Evolutionary conservation across 2,329 filamentous ascomycete species (phyloP), one percentile per base, ranked within the genome.

Genomic region (Parasarocladium wereldwijsianum): DNA sequence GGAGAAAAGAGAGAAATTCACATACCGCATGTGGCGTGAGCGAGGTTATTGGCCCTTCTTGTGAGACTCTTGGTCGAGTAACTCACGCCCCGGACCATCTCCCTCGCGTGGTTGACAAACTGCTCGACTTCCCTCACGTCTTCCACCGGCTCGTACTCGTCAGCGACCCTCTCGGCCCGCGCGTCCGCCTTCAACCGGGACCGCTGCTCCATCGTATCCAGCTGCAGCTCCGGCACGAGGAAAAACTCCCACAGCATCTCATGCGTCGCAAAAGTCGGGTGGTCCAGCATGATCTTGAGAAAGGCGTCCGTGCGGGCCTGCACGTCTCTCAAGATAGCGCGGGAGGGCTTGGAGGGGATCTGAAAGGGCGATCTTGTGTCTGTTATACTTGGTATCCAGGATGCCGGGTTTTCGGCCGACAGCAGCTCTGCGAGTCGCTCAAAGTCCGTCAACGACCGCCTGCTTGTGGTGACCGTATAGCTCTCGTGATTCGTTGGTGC

Each of bases 231-330:
- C 2, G 90, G 90, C 9, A 98, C 86, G 1, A 98, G 66, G 54
- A 98, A 93, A 56, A 98, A 98, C 44, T 98, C 90, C 92, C 90
- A 98, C 3, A 98, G 66, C 35, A 96, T 84, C 57, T 98, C 90
- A 46, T 98, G 92, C 1, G 83, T 93, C 1, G 84, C 71, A 47
- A 98, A 94, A 0, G 90, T 96, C 4, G 87, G 80, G 46, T 98
- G 90, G 7, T 71, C 66, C 16, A 98, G 65, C 38, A 98, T 66
- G 12, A 85, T 83, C 40, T 82, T 83, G 41, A 98, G 58, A 43
- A 96, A 94, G 41, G 74, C 78, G 52, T 98, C 84, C 13, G 93
- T 72, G 11, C 79, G 74, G 25, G 84, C 60, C 49, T 98, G 92
- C 30, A 86, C 78, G 43, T 96, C 85, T 38, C 85, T 78, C 22